Percentiles rank a stretch among this genome's conserved stretches.
Evolutionary conservation across 345 rosid species (phyloP).

Genomic region (Capsella bursapastoris): DNA sequence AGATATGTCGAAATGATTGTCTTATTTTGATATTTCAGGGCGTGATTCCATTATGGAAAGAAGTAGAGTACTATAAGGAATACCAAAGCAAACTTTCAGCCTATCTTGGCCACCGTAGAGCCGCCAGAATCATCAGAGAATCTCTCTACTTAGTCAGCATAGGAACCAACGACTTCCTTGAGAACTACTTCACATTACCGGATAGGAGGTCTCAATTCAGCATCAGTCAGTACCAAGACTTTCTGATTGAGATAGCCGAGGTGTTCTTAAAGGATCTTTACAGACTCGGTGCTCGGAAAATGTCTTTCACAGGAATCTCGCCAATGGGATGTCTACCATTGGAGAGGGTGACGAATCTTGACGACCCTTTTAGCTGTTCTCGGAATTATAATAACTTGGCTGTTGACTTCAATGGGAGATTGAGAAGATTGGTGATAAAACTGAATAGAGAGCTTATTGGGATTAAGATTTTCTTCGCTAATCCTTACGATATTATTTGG

Average conservation of each 20-base stretch:
- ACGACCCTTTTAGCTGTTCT: constrained; percentile 46
- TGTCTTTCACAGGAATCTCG: constrained; percentile 63
- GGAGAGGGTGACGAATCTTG: constrained; percentile 53
- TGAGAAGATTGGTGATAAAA: constrained; percentile 43
- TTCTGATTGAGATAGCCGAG: constrained; percentile 52
- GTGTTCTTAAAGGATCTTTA: constrained; percentile 53
- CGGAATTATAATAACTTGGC: constrained; percentile 50
- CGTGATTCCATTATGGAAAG: constrained; percentile 68
- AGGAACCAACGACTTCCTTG: constrained; percentile 71
- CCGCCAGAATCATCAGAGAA: constrained; percentile 44
- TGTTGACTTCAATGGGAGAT: constrained; percentile 59
- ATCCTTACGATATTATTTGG: constrained; percentile 52
- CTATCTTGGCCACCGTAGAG: constrained; percentile 49
- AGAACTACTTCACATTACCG: constrained; percentile 61
- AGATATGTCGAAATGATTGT: neutral
- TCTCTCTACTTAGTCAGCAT: constrained; percentile 59
- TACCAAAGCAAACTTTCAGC: constrained; percentile 52
- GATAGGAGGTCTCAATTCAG: constrained; percentile 53
- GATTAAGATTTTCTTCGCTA: constrained; percentile 49
- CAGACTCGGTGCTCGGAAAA: constrained; percentile 61
- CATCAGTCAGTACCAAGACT: constrained; percentile 56
- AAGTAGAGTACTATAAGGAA: constrained; percentile 60
- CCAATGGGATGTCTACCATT: constrained; percentile 74
- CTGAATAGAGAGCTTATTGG: constrained; percentile 52
- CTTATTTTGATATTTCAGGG: constrained; percentile 41